Conservation (phyloP, 2,329 filamentous ascomycete genomes). For the Calonectria naviculata region DNA sequence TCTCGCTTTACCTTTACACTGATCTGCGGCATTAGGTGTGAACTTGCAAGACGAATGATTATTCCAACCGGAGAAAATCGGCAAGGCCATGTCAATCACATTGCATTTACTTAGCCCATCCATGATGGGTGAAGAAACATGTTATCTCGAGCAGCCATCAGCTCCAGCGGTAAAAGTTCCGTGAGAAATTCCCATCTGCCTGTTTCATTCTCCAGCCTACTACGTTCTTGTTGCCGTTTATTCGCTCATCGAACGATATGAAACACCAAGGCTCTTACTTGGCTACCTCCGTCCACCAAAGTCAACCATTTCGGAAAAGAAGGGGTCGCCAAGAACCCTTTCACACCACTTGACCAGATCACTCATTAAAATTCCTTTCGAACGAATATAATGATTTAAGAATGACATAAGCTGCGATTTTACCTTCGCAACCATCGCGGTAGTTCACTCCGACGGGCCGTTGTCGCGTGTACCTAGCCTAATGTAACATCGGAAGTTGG, state of each 20-base stretch:
- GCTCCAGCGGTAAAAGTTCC: too few species aligned
- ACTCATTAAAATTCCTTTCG: neutral
- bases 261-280: neutral
- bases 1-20: too few species aligned
- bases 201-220: neutral
- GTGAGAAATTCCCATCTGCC: neutral
- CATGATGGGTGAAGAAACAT: too few species aligned
- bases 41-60: neutral
- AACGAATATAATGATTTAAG: neutral
- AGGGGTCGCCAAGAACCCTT: neutral
- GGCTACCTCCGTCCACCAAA: neutral
- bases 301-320: neutral
- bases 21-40: too few species aligned
- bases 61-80: too few species aligned
- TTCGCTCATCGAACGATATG: neutral
- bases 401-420: neutral
- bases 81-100: too few species aligned
- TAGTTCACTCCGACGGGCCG: neutral
- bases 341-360: neutral
- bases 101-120: too few species aligned
- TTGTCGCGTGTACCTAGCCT: neutral
- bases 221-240: neutral
- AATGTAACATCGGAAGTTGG: neutral
- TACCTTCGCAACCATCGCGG: neutral
- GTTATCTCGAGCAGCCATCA: too few species aligned